phyloP scores from a whole-genome alignment of 257 asterid species.

The Nicotiana benthamiana region DNA sequence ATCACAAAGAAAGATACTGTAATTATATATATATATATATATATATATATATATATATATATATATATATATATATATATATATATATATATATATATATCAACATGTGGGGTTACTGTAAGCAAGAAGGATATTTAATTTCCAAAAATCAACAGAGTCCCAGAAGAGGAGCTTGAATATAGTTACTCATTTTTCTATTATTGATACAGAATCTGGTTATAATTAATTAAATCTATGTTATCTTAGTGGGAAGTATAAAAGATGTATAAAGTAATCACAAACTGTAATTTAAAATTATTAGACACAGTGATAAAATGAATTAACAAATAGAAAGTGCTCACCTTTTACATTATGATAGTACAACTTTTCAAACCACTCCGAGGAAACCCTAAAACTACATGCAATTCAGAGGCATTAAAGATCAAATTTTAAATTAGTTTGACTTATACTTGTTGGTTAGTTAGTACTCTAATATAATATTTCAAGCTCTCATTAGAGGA shows the following conservation, averaged over 20 bases:
- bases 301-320: not conserved
- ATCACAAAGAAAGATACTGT: not conserved
- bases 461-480: too few relatives aligned
- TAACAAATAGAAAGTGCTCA: not conserved
- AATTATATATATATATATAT: constrained; percentile 10
- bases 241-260: not conserved
- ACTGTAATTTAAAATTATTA: not conserved
- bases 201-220: constrained; percentile 1
- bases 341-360: not conserved
- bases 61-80: constrained; percentile 10
- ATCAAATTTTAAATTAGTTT: not conserved
- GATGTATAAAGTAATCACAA: not conserved
- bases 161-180: not conserved
- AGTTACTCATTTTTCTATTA: not conserved
- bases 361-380: not conserved
- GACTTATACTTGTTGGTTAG: too few relatives aligned
- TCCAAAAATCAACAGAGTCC: constrained; percentile 16
- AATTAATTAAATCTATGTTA: constrained; percentile 1
- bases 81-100: constrained; percentile 15
- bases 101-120: not conserved
- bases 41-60: constrained; percentile 10
- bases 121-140: constrained; percentile 13
- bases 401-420: not conserved
- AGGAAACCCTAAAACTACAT: constrained; percentile 1
- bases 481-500: too few relatives aligned